phyloP scores from a whole-genome alignment of 495 filamentous ascomycete species.

The Gamarada debralockiae region DNA sequence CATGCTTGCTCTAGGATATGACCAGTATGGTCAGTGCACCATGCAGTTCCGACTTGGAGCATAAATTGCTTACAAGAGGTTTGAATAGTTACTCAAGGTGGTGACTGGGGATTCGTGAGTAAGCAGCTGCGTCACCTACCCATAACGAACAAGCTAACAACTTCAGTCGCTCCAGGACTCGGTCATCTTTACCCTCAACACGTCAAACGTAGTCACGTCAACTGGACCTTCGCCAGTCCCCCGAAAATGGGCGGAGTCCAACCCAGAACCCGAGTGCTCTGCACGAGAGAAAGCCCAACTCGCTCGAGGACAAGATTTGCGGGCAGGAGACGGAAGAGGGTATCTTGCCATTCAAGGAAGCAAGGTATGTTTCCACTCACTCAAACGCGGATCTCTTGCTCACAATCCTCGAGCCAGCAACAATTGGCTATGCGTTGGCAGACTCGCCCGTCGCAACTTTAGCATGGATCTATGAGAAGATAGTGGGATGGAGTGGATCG shows the following conservation, averaged over 20 bases:
- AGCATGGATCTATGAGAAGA: slow-evolving; percentile 67
- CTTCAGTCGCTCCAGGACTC: slow-evolving; percentile 51
- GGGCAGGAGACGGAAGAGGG: slow-evolving; percentile 1
- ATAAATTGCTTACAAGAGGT: not conserved
- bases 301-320: not conserved
- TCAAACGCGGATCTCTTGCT: not conserved
- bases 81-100: slow-evolving; percentile 56
- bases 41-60: not conserved
- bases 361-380: not conserved
- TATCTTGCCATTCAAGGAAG: not conserved
- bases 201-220: slow-evolving; percentile 52
- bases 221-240: slow-evolving; percentile 21
- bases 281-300: not conserved
- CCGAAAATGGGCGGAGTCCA: not conserved
- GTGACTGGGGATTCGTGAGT: slow-evolving; percentile 63
- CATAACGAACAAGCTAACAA: no score
- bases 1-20: slow-evolving; percentile 62
- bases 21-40: slow-evolving; percentile 46
- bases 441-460: slow-evolving; percentile 58
- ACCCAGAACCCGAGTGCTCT: slow-evolving; percentile 1
- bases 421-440: slow-evolving; percentile 50
- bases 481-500: slow-evolving; percentile 59
- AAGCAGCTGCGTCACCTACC: not conserved
- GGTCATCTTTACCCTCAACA: slow-evolving; percentile 50
- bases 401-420: slow-evolving; percentile 53